Evolutionary conservation across 108 stramenopile genomes (phyloP).

Genomic region (Asterionellopsis glacialis): DNA sequence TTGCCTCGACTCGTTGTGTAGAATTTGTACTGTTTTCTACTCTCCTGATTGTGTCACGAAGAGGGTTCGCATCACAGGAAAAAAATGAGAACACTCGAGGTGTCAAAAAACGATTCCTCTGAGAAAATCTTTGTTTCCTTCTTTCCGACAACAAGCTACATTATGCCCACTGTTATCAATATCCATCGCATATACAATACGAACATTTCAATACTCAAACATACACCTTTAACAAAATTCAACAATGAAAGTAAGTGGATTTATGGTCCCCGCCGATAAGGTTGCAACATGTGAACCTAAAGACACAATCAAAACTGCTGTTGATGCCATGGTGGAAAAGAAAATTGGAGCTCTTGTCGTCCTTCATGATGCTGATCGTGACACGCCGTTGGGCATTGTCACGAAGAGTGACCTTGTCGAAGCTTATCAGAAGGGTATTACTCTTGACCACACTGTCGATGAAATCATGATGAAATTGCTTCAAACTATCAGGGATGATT

Average conservation of each 20-base stretch:
- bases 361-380: not conserved
- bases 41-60: too few relatives aligned
- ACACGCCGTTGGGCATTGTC: slow-evolving; percentile 40
- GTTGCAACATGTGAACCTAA: slow-evolving; percentile 35
- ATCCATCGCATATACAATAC: too few relatives aligned
- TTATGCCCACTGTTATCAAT: too few relatives aligned
- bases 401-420: slow-evolving; percentile 57
- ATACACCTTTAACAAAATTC: not conserved
- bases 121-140: too few relatives aligned
- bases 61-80: too few relatives aligned
- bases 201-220: too few relatives aligned
- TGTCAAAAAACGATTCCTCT: too few relatives aligned
- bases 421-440: slow-evolving; percentile 30
- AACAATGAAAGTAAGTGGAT: slow-evolving; percentile 40
- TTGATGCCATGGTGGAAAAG: slow-evolving; percentile 34
- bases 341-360: slow-evolving; percentile 43
- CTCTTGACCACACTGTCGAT: slow-evolving; percentile 20
- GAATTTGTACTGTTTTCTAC: too few relatives aligned
- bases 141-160: too few relatives aligned
- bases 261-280: slow-evolving; percentile 44
- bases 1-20: too few relatives aligned
- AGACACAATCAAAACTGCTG: slow-evolving; percentile 30
- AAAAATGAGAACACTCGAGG: too few relatives aligned
- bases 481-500: slow-evolving; percentile 7
- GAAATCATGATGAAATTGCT: slow-evolving; percentile 43